Percentiles rank a stretch among this genome's conserved stretches.
phyloP scores from a whole-genome alignment of 768 basidiomycete species.

The Trametes cubensis region DNA sequence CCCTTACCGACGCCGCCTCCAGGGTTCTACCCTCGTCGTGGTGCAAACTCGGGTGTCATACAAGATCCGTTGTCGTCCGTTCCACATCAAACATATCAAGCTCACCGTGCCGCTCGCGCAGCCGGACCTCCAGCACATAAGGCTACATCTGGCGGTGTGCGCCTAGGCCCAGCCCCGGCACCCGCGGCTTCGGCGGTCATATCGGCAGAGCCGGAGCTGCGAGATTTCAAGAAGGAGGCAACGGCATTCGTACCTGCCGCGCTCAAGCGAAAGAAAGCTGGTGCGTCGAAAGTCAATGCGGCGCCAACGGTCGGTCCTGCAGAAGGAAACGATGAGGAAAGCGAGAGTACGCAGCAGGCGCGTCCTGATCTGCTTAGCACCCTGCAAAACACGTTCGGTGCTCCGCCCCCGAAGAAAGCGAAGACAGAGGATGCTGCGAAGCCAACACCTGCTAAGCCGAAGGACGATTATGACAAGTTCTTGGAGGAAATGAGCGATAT shows the following conservation, averaged over 20 bases:
- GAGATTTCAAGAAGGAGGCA: conserved; percentile 94
- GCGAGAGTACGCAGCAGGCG: conserved; percentile 37
- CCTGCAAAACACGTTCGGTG: conserved; percentile 53
- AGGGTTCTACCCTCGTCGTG: conserved; percentile 64
- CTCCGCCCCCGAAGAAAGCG: conserved; percentile 23
- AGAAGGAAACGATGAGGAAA: conserved; percentile 39
- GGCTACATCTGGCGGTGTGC: conserved; percentile 28
- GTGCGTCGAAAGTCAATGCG: conserved; percentile 56
- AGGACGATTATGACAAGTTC: conserved; percentile 77
- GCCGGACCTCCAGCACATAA: conserved; percentile 36
- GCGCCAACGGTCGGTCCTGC: conserved; percentile 55
- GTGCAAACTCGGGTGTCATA: conserved; percentile 53
- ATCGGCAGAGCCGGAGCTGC: conserved; percentile 82
- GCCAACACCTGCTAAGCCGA: conserved; percentile 44
- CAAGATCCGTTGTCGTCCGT: conserved; percentile 79
- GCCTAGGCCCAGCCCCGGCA: conserved; percentile 35
- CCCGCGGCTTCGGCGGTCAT: conserved; percentile 65
- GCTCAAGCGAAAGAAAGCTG: conserved; percentile 72
- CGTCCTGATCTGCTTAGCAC: conserved; percentile 70
- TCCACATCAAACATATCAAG: conserved; percentile 80
- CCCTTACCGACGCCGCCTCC: conserved; percentile 52
- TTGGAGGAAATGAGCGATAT: conserved; percentile 77
- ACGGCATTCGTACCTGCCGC: conserved; percentile 88
- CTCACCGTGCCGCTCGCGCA: conserved; percentile 54
- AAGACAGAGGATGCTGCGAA: conserved; percentile 27